phyloP scores from a whole-genome alignment of 768 basidiomycete genomes.

The Lactarius quietus region DNA sequence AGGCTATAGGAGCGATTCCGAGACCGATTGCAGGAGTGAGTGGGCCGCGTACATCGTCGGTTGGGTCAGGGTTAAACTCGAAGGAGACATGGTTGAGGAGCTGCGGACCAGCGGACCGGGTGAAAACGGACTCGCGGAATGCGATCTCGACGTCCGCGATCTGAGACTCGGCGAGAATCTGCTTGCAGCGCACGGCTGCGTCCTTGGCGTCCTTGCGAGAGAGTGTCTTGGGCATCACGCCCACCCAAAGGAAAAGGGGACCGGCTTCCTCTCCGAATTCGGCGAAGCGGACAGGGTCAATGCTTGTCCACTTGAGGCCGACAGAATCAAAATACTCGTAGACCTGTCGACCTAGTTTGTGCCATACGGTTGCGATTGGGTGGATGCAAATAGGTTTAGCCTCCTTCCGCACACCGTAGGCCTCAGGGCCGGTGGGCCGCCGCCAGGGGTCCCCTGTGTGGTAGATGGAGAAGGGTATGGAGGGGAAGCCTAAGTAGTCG shows the following conservation, averaged over 20 bases:
- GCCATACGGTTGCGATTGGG: slow-evolving; percentile 31
- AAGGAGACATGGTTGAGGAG: slow-evolving; percentile 31
- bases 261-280: slow-evolving; percentile 27
- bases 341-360: slow-evolving; percentile 27
- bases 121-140: slow-evolving; percentile 32
- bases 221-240: slow-evolving; percentile 33
- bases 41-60: slow-evolving; percentile 30
- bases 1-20: slow-evolving; percentile 33
- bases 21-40: slow-evolving; percentile 39
- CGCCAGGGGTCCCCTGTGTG: not conserved
- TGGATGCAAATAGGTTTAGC: slow-evolving; percentile 34
- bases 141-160: slow-evolving; percentile 37
- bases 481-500: slow-evolving; percentile 13
- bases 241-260: slow-evolving; percentile 32
- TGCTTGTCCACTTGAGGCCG: slow-evolving; percentile 31
- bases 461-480: slow-evolving; percentile 4
- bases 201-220: slow-evolving; percentile 29
- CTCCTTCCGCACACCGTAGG: slow-evolving; percentile 22
- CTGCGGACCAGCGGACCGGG: slow-evolving; percentile 28
- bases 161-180: slow-evolving; percentile 30
- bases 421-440: not conserved
- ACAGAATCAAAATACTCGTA: slow-evolving; percentile 29
- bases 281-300: slow-evolving; percentile 35
- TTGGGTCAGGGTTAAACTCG: no score
- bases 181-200: slow-evolving; percentile 29